These are phyloP conservation scores for Fraxinus angustifolia DNA, from an alignment of 305 asterid genomes.

Conservation along the genomic window DNA sequence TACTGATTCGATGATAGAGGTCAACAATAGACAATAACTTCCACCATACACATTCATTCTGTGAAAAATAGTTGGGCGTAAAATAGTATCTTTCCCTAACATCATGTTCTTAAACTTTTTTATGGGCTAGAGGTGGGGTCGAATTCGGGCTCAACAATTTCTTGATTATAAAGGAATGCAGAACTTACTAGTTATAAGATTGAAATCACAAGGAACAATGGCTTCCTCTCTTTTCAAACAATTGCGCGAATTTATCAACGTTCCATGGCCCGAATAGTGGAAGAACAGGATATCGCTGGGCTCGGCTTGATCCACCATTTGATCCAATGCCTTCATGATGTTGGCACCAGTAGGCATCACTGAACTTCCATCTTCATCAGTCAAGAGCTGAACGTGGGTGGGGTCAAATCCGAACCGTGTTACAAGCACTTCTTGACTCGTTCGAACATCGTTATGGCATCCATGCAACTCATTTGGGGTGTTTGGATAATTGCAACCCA, in stretches of 20 bases:
- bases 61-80: neutral
- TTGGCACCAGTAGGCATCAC: slow-evolving; percentile 71
- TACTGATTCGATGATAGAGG: neutral
- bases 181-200: slow-evolving; percentile 72
- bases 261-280: slow-evolving; percentile 90
- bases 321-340: slow-evolving; percentile 55
- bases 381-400: slow-evolving; percentile 38
- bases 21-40: neutral
- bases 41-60: neutral
- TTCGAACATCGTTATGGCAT: slow-evolving; percentile 78
- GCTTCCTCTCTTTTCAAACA: slow-evolving; percentile 58
- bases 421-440: slow-evolving; percentile 53
- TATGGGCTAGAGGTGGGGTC: neutral
- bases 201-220: slow-evolving; percentile 71
- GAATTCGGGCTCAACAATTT: neutral
- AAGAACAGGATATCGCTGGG: slow-evolving; percentile 64
- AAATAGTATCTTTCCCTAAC: neutral
- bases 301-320: slow-evolving; percentile 58
- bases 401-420: slow-evolving; percentile 41
- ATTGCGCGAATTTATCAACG: slow-evolving; percentile 37
- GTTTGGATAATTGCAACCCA: slow-evolving; percentile 44
- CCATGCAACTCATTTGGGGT: slow-evolving; percentile 66
- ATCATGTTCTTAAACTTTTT: neutral
- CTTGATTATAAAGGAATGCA: neutral
- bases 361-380: slow-evolving; percentile 58